Evolutionary conservation across 805 yeast species (phyloP), one percentile per base, ranked within the genome.

Genomic region (Candida maris): DNA sequence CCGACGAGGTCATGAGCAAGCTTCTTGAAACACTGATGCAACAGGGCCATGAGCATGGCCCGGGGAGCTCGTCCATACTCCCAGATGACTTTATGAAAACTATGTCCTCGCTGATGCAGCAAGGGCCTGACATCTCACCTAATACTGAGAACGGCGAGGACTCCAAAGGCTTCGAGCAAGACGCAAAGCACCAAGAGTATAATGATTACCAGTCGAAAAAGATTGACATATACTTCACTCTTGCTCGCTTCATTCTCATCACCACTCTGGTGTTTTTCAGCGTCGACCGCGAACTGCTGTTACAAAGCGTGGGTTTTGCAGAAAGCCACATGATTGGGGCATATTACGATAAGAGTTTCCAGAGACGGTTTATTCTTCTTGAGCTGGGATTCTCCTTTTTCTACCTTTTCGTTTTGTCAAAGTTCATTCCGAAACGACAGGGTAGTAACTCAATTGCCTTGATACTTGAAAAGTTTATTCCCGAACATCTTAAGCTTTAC

Each of bases 1-100:
- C 49, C 10, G 49, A 45, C 16, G 41, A 44, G 4, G 25, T 44
- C 16, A 45, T 48, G 42, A 39, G 39, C 16, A 39, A 47, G n/a
- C 26, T 48, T 19, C 19, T 50, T n/a, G 42, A 42, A 20, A 49
- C 45, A 19, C 20, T 47, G 23, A 25, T 49, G 40, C 30, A 41
- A 8, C 44, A 42, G 15, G 48, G 46, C 5, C 49, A 46, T 23
- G 39, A 36, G 12, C 44, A 44, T 21, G 27, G 36, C 18, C 7
- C 19, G 15, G 20, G 31, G 13, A 37, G 27, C 6, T 24, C 32
- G 15, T 27, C 45, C 7, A 32, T 39, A 8, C 31, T 47, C n/a
- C 58, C 57, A 17, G 51, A 52, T 14, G 60, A 58, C 30, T 51
- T 57, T 31, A 53, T 57, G 59, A 55, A 54, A 19, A 48, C 52